These are phyloP conservation scores for Luffa acutangula DNA, from an alignment of 306 rosid genomes.

Conservation along the genomic window DNA sequence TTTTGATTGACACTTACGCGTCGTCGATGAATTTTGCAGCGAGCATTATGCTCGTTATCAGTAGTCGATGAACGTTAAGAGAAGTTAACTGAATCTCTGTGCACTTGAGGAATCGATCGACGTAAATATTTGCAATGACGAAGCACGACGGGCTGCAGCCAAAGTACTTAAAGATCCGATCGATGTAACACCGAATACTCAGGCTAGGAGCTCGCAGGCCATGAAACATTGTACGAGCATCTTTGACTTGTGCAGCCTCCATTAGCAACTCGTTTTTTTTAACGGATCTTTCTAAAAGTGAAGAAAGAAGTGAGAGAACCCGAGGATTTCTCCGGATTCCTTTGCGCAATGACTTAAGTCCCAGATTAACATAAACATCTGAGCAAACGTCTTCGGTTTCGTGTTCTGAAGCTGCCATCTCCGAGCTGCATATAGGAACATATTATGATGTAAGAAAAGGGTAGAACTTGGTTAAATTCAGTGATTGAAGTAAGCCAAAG, in stretches of 20 bases:
- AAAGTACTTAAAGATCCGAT: conserved; percentile 84
- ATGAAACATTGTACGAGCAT: conserved; percentile 58
- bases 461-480: neutral
- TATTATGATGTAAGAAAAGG: neutral
- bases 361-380: conserved; percentile 50
- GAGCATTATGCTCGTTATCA: conserved; percentile 83
- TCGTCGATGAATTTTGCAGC: conserved; percentile 92
- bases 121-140: conserved; percentile 59
- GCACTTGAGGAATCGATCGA: conserved; percentile 60
- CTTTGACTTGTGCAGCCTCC: conserved; percentile 39
- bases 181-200: conserved; percentile 60
- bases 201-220: conserved; percentile 73
- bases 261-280: conserved; percentile 48
- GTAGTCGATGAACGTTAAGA: conserved; percentile 79
- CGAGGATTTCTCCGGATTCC: conserved; percentile 50
- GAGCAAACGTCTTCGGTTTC: conserved; percentile 35
- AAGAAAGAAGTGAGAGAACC: conserved; percentile 71
- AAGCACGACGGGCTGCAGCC: conserved; percentile 97
- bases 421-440: conserved; percentile 34
- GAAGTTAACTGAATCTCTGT: conserved; percentile 57
- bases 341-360: conserved; percentile 50
- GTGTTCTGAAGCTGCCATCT: conserved; percentile 57
- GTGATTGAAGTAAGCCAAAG: neutral
- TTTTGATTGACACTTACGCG: conserved; percentile 45
- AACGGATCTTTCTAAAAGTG: conserved; percentile 63